Percentiles rank a stretch among this genome's conserved stretches.
These are phyloP conservation scores for Hibiscus tridactylites DNA, from an alignment of 345 rosid genomes.

Conservation along the genomic window DNA sequence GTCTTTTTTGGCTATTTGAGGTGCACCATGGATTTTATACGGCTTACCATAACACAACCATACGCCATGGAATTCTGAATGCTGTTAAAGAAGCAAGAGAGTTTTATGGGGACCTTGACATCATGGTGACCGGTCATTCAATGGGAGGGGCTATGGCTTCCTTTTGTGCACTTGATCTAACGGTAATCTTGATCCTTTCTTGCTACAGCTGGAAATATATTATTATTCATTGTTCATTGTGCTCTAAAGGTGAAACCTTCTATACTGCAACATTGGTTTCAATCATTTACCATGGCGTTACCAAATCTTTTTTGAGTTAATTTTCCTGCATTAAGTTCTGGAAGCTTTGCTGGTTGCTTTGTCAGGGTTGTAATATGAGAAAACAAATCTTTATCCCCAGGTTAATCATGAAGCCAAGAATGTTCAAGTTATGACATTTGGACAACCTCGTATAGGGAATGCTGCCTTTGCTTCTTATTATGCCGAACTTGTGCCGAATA, in stretches of 20 bases:
- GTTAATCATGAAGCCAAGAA: constrained; percentile 55
- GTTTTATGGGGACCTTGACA: constrained; percentile 50
- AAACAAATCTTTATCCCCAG: constrained; percentile 25
- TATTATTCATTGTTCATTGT: neutral
- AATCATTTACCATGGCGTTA: neutral
- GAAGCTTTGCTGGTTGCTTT: neutral
- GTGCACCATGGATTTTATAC: constrained; percentile 90
- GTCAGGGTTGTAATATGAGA: neutral
- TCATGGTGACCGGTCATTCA: constrained; percentile 93
- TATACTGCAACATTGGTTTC: neutral
- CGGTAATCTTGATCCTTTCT: constrained; percentile 29
- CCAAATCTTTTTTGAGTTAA: neutral
- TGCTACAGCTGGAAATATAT: constrained; percentile 4
- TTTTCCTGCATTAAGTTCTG: neutral
- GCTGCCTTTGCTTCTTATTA: constrained; percentile 73
- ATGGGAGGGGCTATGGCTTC: constrained; percentile 98
- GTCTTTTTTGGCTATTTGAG: constrained; percentile 25
- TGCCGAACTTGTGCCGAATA: constrained; percentile 55
- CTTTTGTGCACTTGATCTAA: constrained; percentile 79
- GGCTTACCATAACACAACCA: constrained; percentile 89
- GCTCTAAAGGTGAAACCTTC: neutral
- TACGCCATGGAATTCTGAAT: constrained; percentile 64
- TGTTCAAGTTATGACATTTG: constrained; percentile 79
- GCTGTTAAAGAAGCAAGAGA: constrained; percentile 56
- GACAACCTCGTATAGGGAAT: constrained; percentile 97